Base-by-base conservation (phyloP, 202 grass and related monocot species). In the Panicum virgatum region DNA sequence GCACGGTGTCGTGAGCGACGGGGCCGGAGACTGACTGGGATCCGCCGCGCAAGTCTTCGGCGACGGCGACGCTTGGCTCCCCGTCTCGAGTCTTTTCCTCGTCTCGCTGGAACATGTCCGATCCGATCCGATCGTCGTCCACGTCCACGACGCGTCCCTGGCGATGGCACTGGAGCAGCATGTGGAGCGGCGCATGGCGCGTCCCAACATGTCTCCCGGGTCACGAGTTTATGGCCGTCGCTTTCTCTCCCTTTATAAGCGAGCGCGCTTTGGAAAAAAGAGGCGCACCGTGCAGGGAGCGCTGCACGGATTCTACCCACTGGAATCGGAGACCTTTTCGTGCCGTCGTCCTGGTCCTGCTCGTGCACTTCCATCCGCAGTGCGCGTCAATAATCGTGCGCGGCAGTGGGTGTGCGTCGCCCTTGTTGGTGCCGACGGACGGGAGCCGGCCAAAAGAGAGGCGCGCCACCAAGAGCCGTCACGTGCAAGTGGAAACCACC, bases 1-100 rank as follows among this genome's bases (percentile, higher is more conserved):
- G 86, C 82, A 84, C 72, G 11, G 92, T 95, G 71, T 91, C 96
- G 62, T 34, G 76, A 36, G 9, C 9, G 69, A 72, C 34, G 50
- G 48, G 16, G 46, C 4, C 56, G 52, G 52, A 70, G 81, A 80
- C 86, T 62, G 48, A 22, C 22, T 23, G 3, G 42, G 44, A 72
- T 38, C 20, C 29, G 34, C 10, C 0, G 26, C 19, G 6, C 30
- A 44, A 52, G 86, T 84, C 76, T 62, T 63, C 62, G 62, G 16
- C 23, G 70, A 75, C 32, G 7, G 65, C 43, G 82, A 84, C 73
- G 20, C 30, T 50, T 22, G 0, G 12, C 30, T 3, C 12, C 7
- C 26, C 1, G 46, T 0, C 19, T 5, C 18, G 29, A 23, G 61
- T 57, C 4, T 19, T 66, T 50, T 9, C 52, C 75, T 69, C 69